Evolutionary conservation across 2,329 filamentous ascomycete genomes (phyloP), one percentile per base, ranked within the genome.

Genomic region (Daldinia eschscholtzii): DNA sequence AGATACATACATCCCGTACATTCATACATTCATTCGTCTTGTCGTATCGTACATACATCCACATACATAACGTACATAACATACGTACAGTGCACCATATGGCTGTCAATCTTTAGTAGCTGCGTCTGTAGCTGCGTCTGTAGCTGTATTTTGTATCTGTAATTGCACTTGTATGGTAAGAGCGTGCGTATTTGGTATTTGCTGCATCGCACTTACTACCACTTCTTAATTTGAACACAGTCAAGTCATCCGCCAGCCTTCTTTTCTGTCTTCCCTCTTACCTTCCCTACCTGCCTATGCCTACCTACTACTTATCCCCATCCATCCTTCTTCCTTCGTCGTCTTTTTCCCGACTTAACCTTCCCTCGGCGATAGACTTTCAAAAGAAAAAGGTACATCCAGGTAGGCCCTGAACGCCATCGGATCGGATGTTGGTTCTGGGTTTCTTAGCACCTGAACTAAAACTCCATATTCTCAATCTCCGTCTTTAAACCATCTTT

Each of bases 171-270:
- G 56, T 58, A 61, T 55, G 44, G 55, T 58, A 65, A 65, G 52
- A 63, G 55, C 61, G 23, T 58, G 44, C 53, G 53, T 57, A 63
- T 63, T 59, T 67, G 64, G 53, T 50, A 63, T 63, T 59, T 62
- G 64, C 59, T 67, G 59, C 64, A 67, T 67, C 55, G 46, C 28
- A 59, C 59, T 55, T 57, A 67, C 58, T 61, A 30, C 55, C 58
- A 53, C 18, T 58, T 64, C 55, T 57, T 65, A 61, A 61, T 52
- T 61, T 61, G 48, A 61, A 23, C 53, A 53, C 52, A 69, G 42
- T 59, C 59, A 59, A 59, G 60, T 26, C 33, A 37, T 57, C 57
- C 41, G 55, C 55, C 48, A 65, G 65, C 68, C 69, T 67, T 70
- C 53, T 60, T 55, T 64, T 67, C 20, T 30, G 48, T 61, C 50